Evolutionary conservation across 2,329 filamentous ascomycete species (phyloP), one percentile per base, ranked within the genome.

Genomic region (Herpomyces periplanetae): DNA sequence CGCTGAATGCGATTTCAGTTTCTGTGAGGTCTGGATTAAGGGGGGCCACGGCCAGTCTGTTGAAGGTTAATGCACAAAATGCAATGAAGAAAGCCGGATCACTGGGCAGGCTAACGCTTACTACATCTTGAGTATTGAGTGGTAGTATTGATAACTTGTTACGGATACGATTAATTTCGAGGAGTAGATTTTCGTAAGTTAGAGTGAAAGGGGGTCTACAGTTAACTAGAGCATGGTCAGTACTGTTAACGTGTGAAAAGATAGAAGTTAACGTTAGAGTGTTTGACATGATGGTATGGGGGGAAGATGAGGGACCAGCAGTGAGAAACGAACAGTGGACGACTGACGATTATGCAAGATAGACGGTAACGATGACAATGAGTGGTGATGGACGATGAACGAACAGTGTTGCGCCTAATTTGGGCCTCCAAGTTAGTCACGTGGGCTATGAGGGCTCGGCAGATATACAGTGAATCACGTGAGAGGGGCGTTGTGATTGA

Each of bases 1-100:
- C 75, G 39, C 80, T 84, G 40, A 84, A 84, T 36, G 80, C 68
- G 35, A 75, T 80, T 37, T 84, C 68, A 22, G 59, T 59, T 39
- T 80, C 65, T 43, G 73, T 84, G 45, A 84, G 84, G 17, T 59
- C 61, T 15, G 68, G 57, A 37, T 85, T 84, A 27, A 85, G 44
- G n/a, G 68, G 69, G 3, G 69, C 69, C 4, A 68, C 68, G 28
- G 80, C 61, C 12, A 48, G 64, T 30, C 69, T 52, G 42, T 80
- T 68, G 55, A 61, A 69, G n/a, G 65, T 55, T 8, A 58, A 51
- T n/a, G 66, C 68, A 17, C 84, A 50, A 40, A 84, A 85, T 2
- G 66, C 58, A 22, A 80, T 57, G 33, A 84, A 64, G 40, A 84
- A 80, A 37, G 73, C 65, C 39, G 69, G 73, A 20, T 61, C 69